phyloP scores from a whole-genome alignment of 176 grass and related monocot genomes.

The Elaeis guineensis region DNA sequence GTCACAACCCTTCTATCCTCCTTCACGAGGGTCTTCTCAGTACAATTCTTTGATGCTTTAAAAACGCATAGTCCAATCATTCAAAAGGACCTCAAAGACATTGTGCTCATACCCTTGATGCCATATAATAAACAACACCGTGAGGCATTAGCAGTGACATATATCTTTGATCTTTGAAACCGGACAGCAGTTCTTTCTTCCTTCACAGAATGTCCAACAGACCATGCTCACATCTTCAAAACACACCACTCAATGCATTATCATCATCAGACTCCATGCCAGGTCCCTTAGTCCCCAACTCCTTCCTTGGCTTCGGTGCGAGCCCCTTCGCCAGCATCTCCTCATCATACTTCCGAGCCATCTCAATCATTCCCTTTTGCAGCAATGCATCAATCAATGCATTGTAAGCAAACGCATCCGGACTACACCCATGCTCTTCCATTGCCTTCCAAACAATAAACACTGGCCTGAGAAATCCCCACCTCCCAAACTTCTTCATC shows the following conservation, averaged over 20 bases:
- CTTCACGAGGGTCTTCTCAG: too few relatives aligned
- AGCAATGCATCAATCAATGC: slow-evolving; percentile 67
- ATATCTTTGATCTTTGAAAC: too few relatives aligned
- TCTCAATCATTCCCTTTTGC: slow-evolving; percentile 78
- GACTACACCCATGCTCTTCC: slow-evolving; percentile 61
- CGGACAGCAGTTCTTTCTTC: too few relatives aligned
- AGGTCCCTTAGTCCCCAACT: slow-evolving; percentile 34
- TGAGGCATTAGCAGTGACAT: too few relatives aligned
- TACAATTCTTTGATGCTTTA: too few relatives aligned
- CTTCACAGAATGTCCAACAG: too few relatives aligned
- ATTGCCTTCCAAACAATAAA: slow-evolving; percentile 72
- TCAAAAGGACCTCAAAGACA: too few relatives aligned
- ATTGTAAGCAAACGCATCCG: slow-evolving; percentile 82
- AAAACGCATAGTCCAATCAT: too few relatives aligned
- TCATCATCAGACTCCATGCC: slow-evolving; percentile 31
- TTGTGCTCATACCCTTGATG: too few relatives aligned
- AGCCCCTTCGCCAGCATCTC: slow-evolving; percentile 76
- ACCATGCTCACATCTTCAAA: slow-evolving; percentile 12
- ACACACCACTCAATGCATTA: slow-evolving; percentile 28
- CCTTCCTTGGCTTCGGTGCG: slow-evolving; percentile 68
- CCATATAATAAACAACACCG: too few relatives aligned
- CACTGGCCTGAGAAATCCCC: slow-evolving; percentile 76
- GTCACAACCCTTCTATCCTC: too few relatives aligned
- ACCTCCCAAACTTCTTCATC: slow-evolving; percentile 86
- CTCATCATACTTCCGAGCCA: slow-evolving; percentile 74